These are phyloP conservation scores for Ganoderma resinaceum DNA, from an alignment of 1,284 basidiomycete genomes.

Conservation along the genomic window DNA sequence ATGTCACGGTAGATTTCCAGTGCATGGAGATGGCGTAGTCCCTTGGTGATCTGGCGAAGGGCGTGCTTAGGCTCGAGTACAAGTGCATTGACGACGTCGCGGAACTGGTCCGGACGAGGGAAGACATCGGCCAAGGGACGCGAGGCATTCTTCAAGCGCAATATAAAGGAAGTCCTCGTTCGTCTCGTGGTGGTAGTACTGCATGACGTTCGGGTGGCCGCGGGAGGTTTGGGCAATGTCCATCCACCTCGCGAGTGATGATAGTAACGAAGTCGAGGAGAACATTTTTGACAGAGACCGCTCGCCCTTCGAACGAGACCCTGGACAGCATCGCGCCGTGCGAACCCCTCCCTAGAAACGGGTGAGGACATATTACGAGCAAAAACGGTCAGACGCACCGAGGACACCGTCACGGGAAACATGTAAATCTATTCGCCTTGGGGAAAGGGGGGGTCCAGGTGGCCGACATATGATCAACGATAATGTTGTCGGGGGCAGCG, in stretches of 20 bases:
- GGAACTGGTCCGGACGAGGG: conserved; percentile 81
- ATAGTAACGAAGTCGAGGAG: conserved; percentile 96
- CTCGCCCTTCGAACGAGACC: conserved; percentile 93
- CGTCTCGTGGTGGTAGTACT: conserved; percentile 97
- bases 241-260: conserved; percentile 91
- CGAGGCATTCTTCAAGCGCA: conserved; percentile 95
- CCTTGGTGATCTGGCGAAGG: conserved; percentile 86
- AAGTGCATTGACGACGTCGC: conserved; percentile 61
- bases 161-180: conserved; percentile 96
- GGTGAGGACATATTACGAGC: not conserved
- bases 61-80: conserved; percentile 88
- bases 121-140: conserved; percentile 95
- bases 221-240: conserved; percentile 96
- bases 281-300: conserved; percentile 96
- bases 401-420: conserved; percentile 78
- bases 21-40: conserved; percentile 89
- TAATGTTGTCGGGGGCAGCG: too few relatives aligned
- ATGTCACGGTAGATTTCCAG: conserved; percentile 98
- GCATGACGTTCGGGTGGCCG: conserved; percentile 97
- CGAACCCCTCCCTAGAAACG: conserved; percentile 84
- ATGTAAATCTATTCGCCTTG: conserved; percentile 57
- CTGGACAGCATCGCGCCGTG: conserved; percentile 96
- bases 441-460: conserved; percentile 35
- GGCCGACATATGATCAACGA: too few relatives aligned
- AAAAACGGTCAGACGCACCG: conserved; percentile 54